Conservation (phyloP, 768 basidiomycete species). For the Suillus subluteus region DNA sequence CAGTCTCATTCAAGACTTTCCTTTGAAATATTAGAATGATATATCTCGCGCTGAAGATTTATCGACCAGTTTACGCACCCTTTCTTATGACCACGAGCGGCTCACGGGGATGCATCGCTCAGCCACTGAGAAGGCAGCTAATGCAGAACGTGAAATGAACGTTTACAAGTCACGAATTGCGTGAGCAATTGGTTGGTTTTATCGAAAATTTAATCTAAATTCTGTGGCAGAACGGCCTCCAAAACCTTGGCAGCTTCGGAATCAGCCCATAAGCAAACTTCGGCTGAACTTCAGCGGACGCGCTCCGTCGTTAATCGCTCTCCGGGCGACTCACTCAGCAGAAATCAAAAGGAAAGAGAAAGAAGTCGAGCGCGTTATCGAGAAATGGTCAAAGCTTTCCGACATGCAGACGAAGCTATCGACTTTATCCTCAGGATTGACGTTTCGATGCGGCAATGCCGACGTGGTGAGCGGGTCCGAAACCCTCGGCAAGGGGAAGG, state of each 20-base stretch:
- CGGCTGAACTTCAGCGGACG: conserved; percentile 72
- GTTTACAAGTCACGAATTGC: conserved; percentile 69
- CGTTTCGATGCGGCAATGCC: conserved; percentile 55
- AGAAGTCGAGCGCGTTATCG: conserved; percentile 73
- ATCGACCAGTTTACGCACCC: conserved; percentile 71
- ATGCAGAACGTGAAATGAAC: conserved; percentile 79
- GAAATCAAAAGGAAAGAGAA: conserved; percentile 85
- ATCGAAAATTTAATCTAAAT: not conserved
- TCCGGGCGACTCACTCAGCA: conserved; percentile 66
- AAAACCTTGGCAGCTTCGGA: conserved; percentile 64
- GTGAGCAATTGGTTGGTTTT: conserved; percentile 47
- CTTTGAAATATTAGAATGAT: conserved; percentile 53
- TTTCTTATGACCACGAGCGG: conserved; percentile 82
- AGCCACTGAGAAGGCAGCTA: conserved; percentile 62
- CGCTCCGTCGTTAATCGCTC: conserved; percentile 65
- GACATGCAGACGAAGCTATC: conserved; percentile 69
- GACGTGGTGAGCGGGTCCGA: conserved; percentile 49
- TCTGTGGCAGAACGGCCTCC: conserved; percentile 46
- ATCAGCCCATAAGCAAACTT: conserved; percentile 69
- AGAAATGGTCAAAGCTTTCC: conserved; percentile 73
- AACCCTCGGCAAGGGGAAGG: conserved; percentile 51
- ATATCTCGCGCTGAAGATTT: conserved; percentile 80
- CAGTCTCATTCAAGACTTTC: conserved; percentile 18
- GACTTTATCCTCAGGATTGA: conserved; percentile 49
- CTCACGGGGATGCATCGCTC: conserved; percentile 64